Evolutionary conservation across 768 basidiomycete genomes (phyloP), one percentile per base, ranked within the genome.

Genomic region (Royoungia palumana): DNA sequence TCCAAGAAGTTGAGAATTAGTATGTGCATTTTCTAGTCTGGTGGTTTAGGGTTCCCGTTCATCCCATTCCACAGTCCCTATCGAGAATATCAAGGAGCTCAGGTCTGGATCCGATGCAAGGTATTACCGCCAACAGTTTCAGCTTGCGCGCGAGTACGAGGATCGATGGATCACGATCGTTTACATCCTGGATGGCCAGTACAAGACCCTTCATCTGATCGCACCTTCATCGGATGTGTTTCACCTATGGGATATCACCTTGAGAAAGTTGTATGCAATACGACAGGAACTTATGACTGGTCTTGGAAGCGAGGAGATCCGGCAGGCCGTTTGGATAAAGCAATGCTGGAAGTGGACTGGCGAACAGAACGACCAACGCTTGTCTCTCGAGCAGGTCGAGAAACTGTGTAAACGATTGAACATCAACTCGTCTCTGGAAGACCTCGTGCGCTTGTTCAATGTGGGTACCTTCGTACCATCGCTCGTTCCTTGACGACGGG

Each of bases 31-130:
- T 14, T 44, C 47, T 47, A 20, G 47, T 34, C 5, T 17, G 5
- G n/a, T 17, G 10, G 40, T 8, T 21, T 4, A 12, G 11, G 13
- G n/a, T 20, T 36, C 19, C 10, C 21, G 14, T 38, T 52, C 27
- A 43, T 25, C 35, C 3, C 49, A 39, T 48, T 41, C 21, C 17
- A 36, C 51, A 94, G 94, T 95, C 38, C 81, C 86, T 1, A 84
- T 96, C 59, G 90, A 90, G 63, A 77, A 80, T 56, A 89, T 96
- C 66, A 87, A 89, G 46, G 94, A 95, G 62, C 78, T 96, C 25
- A 85, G 94, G 14, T 76, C 83, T 0, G 88, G 85, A 13, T 61
- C 76, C 5, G 83, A 89, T 27, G 82, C 87, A 2, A 74, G 78
- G 17, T 83, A 85, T 64, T 85, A 89, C 61, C 81, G 85, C 45